These are phyloP conservation scores for Camelina sativa DNA, from an alignment of 345 rosid genomes.

Conservation along the genomic window DNA sequence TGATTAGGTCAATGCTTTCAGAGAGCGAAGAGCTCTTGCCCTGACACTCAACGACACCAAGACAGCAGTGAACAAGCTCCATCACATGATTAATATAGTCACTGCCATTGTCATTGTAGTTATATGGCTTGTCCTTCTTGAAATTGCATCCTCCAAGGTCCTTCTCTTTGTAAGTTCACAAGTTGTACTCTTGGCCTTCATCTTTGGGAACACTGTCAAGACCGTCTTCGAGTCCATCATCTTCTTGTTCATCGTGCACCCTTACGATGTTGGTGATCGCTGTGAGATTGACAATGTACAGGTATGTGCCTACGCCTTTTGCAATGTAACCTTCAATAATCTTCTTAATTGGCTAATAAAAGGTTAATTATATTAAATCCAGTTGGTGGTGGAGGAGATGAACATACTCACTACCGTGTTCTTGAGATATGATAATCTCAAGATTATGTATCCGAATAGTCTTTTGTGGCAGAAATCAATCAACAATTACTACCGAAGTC, in stretches of 20 bases:
- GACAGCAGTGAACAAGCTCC: constrained; percentile 92
- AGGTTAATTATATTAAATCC: not conserved
- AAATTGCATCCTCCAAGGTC: constrained; percentile 72
- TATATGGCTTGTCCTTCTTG: constrained; percentile 76
- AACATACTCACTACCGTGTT: constrained; percentile 85
- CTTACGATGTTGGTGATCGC: constrained; percentile 91
- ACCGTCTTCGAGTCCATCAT: constrained; percentile 81
- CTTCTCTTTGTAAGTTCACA: constrained; percentile 74
- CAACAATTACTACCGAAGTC: constrained; percentile 82
- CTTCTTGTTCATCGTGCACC: constrained; percentile 93
- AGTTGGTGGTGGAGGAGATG: constrained; percentile 94
- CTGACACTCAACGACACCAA: constrained; percentile 88
- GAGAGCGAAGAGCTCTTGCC: constrained; percentile 96
- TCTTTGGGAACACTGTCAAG: constrained; percentile 93
- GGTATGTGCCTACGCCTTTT: constrained; percentile 50
- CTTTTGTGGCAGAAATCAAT: constrained; percentile 69
- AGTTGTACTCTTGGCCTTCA: constrained; percentile 74
- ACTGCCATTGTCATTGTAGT: constrained; percentile 53
- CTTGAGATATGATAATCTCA: constrained; percentile 77
- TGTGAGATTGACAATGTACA: constrained; percentile 87
- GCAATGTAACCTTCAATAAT: not conserved
- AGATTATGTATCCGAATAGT: constrained; percentile 68
- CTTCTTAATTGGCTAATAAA: constrained; percentile 13
- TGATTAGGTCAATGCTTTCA: constrained; percentile 77
- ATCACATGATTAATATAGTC: constrained; percentile 62